Evolutionary conservation across 345 rosid species (phyloP), one percentile per base, ranked within the genome.

Genomic region (Citrus sp.): DNA sequence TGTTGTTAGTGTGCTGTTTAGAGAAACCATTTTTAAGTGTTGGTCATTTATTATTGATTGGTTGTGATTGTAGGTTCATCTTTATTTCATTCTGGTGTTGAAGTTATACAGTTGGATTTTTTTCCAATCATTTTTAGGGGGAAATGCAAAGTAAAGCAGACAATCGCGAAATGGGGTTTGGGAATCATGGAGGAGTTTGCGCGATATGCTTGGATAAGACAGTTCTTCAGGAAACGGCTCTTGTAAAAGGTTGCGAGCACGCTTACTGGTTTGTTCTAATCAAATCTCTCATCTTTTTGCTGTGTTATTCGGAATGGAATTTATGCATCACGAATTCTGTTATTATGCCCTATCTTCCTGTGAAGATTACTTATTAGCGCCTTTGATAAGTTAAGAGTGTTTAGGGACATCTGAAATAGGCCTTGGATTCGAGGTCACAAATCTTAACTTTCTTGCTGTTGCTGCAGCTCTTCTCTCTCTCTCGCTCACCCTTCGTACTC

Each of bases 221-320:
- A 65, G 89, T 81, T 79, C 93, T 96, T 63, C 88, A 88, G 85
- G 99, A 96, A 80, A 94, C 92, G 63, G 98, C 99, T 67, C 92
- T 94, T 77, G 84, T 96, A 40, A 94, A 92, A 86, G 98, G 94
- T 80, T 96, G 99, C 87, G 98, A 96, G 79, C 98, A 96, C 74
- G 89, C 98, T 30, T 96, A 96, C 90, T 96, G 99, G 99, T 92
- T 88, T 72, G 96, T 87, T 70, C 61, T 21, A 67, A 67, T 70
- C 18, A 37, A 56, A 60, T 73, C 71, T 75, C 24, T 64, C 9
- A 30, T 65, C 37, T 64, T 75, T 64, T 75, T 49, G 46, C 51
- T 30, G 21, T 10, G n/a, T 34, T 21, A 4, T 13, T 58, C 7
- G 7, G 19, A n/a, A 35, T 73, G 9, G 54, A 34, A 1, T 34